Percentiles rank a stretch among this genome's conserved stretches.
Conservation (phyloP, 2,329 filamentous ascomycete species). For the Fusarium sp. region DNA sequence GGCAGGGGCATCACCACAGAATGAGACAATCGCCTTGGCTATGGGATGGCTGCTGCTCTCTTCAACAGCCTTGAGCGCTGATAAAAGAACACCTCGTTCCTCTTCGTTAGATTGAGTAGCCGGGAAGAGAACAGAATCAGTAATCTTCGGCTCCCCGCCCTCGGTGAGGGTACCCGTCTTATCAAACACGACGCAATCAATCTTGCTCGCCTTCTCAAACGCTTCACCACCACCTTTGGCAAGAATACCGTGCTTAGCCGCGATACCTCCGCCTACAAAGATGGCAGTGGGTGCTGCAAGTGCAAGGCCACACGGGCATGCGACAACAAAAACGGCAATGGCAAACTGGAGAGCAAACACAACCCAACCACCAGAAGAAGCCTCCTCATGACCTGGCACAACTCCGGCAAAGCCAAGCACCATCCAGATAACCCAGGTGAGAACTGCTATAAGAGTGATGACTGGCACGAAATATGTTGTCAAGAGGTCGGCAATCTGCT, state of each 20-base stretch:
- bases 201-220: slow-evolving; percentile 83
- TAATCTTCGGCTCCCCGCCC: slow-evolving; percentile 77
- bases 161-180: slow-evolving; percentile 87
- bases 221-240: slow-evolving; percentile 88
- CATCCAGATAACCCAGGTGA: slow-evolving; percentile 80
- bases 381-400: slow-evolving; percentile 67
- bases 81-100: slow-evolving; percentile 54
- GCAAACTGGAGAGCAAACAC: slow-evolving; percentile 84
- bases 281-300: slow-evolving; percentile 88
- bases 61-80: slow-evolving; percentile 71
- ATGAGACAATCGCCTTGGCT: slow-evolving; percentile 74
- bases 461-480: slow-evolving; percentile 83
- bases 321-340: slow-evolving; percentile 87
- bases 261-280: slow-evolving; percentile 83
- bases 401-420: slow-evolving; percentile 67
- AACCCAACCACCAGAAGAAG: slow-evolving; percentile 71
- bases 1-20: slow-evolving; percentile 60
- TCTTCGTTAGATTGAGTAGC: slow-evolving; percentile 39
- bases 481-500: slow-evolving; percentile 77
- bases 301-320: slow-evolving; percentile 85
- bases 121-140: slow-evolving; percentile 59
- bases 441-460: slow-evolving; percentile 74
- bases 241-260: slow-evolving; percentile 82
- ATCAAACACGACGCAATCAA: slow-evolving; percentile 86
- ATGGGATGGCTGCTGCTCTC: slow-evolving; percentile 80